Evolutionary conservation across 768 basidiomycete species (phyloP), one percentile per base, ranked within the genome.

Genomic region (Stropharia rugosoannulata): DNA sequence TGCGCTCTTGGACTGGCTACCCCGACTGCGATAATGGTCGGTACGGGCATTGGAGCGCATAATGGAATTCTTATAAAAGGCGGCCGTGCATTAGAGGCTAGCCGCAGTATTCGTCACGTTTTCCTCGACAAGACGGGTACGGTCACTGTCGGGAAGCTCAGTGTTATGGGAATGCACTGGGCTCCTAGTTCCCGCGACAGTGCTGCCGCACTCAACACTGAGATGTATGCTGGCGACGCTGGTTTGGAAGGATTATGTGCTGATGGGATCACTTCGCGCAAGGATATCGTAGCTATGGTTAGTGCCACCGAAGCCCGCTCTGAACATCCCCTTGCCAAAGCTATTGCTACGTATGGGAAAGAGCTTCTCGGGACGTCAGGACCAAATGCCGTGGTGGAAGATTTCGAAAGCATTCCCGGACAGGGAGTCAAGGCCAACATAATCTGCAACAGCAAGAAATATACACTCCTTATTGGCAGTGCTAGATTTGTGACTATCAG

Each of bases 1-100:
- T 99, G 97, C 68, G 96, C 97, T 0, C 81, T 99, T 35, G 97
- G 96, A 4, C 80, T 98, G 56, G 93, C 92, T 53, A 98, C 96
- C 0, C 97, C 97, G 1, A 98, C 97, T 0, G 97, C 96, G 2
- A 94, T 98, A 72, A 98, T 98, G 97, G 97, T 98, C 32, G 97
- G 97, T 15, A 98, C 96, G 0, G 97, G 97, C 1, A 86, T 98
- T 54, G 97, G 97, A 1, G 97, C 97, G 8, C 83, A 90, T 75
- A 96, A 98, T 64, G 96, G 97, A 0, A 98, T 99, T 56, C 74
- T 99, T 44, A 98, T 99, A 83, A 99, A 99, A 69, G 95, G 97
- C 18, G 97, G 95, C 1, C 80, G 90, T 12, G 95, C 97, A 2
- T 77, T 99, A 25, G 97, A 99, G 68, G 94, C 93, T 3, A 94